Conservation (phyloP, 1,284 basidiomycete species). For the Malassezia dermatis region DNA sequence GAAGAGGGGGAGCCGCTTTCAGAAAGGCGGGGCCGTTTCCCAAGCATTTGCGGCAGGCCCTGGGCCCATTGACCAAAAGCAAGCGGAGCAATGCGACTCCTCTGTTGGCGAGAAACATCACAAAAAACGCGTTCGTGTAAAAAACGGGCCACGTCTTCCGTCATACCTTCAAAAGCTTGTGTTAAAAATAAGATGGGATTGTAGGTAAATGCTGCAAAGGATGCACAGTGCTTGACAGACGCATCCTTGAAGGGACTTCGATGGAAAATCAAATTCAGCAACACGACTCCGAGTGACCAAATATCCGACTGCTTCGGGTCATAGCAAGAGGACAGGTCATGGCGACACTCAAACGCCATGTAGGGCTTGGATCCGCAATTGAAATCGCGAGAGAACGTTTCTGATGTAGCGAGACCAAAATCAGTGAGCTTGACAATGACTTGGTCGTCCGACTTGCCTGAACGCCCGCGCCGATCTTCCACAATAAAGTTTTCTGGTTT, state of each 20-base stretch:
- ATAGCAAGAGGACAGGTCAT: slow-evolving; percentile 87
- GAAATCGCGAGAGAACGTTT: slow-evolving; percentile 81
- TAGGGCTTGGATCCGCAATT: slow-evolving; percentile 97
- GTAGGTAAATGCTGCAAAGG: slow-evolving; percentile 71
- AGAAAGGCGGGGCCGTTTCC: neutral
- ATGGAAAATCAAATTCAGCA: slow-evolving; percentile 98
- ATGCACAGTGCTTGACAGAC: slow-evolving; percentile 58
- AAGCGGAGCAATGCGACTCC: slow-evolving; percentile 1
- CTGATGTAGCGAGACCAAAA: slow-evolving; percentile 87
- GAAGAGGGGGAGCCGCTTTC: neutral
- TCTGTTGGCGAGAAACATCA: slow-evolving; percentile 52
- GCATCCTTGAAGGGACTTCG: slow-evolving; percentile 97
- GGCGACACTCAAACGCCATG: slow-evolving; percentile 98
- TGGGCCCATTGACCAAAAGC: slow-evolving; percentile 9
- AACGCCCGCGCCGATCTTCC: slow-evolving; percentile 27
- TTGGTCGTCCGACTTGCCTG: slow-evolving; percentile 23
- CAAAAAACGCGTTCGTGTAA: slow-evolving; percentile 77
- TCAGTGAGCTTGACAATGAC: slow-evolving; percentile 82
- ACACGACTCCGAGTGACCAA: slow-evolving; percentile 95
- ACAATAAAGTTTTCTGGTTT: slow-evolving; percentile 62
- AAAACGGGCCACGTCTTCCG: slow-evolving; percentile 69
- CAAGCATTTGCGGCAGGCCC: slow-evolving; percentile 2
- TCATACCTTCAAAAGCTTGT: slow-evolving; percentile 84
- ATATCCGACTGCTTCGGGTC: slow-evolving; percentile 88
- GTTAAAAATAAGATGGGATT: slow-evolving; percentile 77